Conservation (phyloP, 768 basidiomycete species). For the Mycena floridula region DNA sequence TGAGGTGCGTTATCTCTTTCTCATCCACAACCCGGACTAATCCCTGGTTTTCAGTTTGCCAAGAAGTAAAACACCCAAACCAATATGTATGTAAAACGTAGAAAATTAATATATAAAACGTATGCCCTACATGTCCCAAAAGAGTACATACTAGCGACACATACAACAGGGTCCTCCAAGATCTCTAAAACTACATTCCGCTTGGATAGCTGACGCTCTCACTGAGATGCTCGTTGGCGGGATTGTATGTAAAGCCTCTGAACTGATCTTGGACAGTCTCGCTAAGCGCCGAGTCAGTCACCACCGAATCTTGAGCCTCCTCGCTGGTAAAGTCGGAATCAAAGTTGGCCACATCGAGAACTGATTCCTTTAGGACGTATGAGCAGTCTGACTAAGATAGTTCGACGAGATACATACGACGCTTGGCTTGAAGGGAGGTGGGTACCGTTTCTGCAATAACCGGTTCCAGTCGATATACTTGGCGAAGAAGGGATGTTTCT, state of each 20-base stretch:
- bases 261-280: conserved; percentile 98
- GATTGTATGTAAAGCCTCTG: conserved; percentile 85
- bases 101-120: too few species aligned
- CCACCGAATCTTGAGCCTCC: conserved; percentile 91
- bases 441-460: conserved; percentile 92
- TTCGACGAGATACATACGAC: conserved; percentile 56
- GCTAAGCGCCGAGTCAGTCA: conserved; percentile 86
- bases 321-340: conserved; percentile 97
- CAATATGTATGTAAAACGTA: too few species aligned
- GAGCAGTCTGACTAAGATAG: neutral
- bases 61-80: too few species aligned
- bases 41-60: too few species aligned
- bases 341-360: conserved; percentile 94
- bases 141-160: too few species aligned
- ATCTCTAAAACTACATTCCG: conserved; percentile 23
- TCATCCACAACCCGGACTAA: too few species aligned
- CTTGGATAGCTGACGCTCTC: conserved; percentile 71
- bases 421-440: conserved; percentile 95
- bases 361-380: conserved; percentile 59
- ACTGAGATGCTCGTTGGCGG: conserved; percentile 76
- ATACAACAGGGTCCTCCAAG: neutral
- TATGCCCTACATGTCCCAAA: too few species aligned
- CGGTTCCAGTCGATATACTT: conserved; percentile 89
- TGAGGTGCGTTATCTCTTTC: too few species aligned
- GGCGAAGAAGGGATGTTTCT: conserved; percentile 91